Conservation (phyloP, 306 rosid species). For the Oemleria cerasiformis region DNA sequence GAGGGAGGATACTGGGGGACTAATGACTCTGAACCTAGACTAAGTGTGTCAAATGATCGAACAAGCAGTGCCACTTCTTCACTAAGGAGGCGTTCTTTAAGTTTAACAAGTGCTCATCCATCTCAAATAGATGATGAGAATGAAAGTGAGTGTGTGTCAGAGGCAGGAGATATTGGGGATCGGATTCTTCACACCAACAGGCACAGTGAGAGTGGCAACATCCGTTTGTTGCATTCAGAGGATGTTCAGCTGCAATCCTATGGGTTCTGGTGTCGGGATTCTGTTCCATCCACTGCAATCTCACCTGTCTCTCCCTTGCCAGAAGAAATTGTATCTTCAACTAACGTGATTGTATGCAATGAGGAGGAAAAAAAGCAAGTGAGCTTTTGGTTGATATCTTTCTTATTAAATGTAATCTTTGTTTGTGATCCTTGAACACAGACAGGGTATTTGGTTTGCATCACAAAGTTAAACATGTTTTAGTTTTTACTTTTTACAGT, state of each 20-base stretch:
- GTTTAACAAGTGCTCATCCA: conserved; percentile 38
- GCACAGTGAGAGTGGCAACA: conserved; percentile 43
- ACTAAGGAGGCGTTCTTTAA: conserved; percentile 49
- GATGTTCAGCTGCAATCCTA: conserved; percentile 30
- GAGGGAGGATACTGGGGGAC: conserved; percentile 23
- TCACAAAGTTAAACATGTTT: neutral
- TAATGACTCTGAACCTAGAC: conserved; percentile 16
- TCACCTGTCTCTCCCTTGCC: conserved; percentile 41
- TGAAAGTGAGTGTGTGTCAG: conserved; percentile 57
- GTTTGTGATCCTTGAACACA: neutral
- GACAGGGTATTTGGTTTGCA: neutral
- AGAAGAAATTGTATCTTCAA: conserved; percentile 31
- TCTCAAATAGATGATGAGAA: conserved; percentile 34
- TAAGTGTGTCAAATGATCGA: conserved; percentile 27
- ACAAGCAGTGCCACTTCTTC: conserved; percentile 46
- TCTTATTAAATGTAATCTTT: neutral
- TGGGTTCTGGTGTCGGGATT: conserved; percentile 21
- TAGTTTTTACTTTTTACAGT: neutral
- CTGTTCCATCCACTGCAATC: conserved; percentile 11
- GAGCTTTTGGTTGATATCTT: conserved; percentile 25
- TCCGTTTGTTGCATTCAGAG: conserved; percentile 30
- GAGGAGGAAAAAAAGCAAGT: conserved; percentile 43
- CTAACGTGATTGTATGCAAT: conserved; percentile 27
- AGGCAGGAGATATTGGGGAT: conserved; percentile 92
- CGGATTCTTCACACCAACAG: conserved; percentile 60